These are phyloP conservation scores for Ormosia semicastrata DNA, from an alignment of 306 rosid genomes.

Conservation along the genomic window DNA sequence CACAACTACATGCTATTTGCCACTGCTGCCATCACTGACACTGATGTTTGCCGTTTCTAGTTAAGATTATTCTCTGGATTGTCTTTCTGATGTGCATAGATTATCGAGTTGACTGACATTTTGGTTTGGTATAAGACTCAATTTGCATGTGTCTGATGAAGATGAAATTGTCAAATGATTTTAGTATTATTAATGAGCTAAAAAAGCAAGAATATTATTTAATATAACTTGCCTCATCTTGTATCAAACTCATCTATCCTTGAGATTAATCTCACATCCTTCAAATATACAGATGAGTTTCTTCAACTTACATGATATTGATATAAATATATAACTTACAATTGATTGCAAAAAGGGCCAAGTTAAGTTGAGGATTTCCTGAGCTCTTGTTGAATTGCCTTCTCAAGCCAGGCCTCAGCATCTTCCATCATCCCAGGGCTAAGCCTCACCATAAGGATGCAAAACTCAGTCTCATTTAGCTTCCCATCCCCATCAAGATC, in stretches of 20 bases:
- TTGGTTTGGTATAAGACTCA: background rate
- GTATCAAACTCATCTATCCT: background rate
- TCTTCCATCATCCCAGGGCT: conserved; percentile 96
- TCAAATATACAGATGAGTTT: background rate
- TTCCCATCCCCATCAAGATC: conserved; percentile 92
- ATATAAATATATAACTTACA: background rate
- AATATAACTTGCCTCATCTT: background rate
- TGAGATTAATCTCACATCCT: conserved; percentile 18
- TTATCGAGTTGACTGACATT: background rate
- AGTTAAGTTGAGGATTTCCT: conserved; percentile 29
- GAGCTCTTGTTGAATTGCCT: conserved; percentile 60
- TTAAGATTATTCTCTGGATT: background rate
- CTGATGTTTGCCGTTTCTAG: background rate
- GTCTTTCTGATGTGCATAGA: background rate
- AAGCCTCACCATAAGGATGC: conserved; percentile 92
- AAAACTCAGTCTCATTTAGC: conserved; percentile 76
- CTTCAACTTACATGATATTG: background rate
- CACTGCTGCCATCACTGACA: background rate
- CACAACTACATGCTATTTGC: background rate
- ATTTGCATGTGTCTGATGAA: background rate
- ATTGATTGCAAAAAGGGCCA: background rate
- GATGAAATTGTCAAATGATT: background rate
- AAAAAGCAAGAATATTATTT: background rate
- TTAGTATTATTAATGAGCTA: background rate
- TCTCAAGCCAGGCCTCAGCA: conserved; percentile 84